Base-by-base conservation (phyloP, 78 protist species). In the Dictyostelium capitatum region DNA sequence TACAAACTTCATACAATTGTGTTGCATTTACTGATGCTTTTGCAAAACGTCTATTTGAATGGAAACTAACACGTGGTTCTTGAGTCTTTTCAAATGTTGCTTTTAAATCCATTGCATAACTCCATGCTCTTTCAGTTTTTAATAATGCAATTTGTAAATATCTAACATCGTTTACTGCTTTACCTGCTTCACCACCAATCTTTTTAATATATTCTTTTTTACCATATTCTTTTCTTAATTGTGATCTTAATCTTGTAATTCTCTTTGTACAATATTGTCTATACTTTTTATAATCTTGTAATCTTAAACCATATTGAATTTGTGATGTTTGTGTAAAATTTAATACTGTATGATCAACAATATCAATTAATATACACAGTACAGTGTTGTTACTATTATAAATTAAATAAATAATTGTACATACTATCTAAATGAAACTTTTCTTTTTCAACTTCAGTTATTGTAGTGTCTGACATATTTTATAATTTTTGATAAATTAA, bases 261-360 rank as follows among this genome's bases (percentile, higher is more conserved):
- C 83, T 85, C 19, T 65, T 62, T 50, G 79, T 62, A 17, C 82
- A 85, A 77, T 85, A 85, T n/a, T 74, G 74, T 77, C 92, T 74
- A 64, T 85, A 85, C 47, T 46, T 32, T 32, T n/a, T 54, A 48
- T 43, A 85, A 77, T 85, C 92, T 32, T 77, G 64, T 64, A 43
- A 25, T 85, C 92, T 85, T 25, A 85, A 32, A 25, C 92, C 92
- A 85, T 30, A 70, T 64, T 85, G 92, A 37, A 85, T 85, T 62
- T 85, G 92, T 64, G 92, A 85, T 85, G 92, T 77, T 85, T 85
- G 92, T 65, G 92, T 23, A 30, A 77, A 37, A 75, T 85, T 85
- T 64, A 85, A 77, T 50, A 85, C 92, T 85, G 19, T 46, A 70
- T 37, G 48, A 4, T 19, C 23, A n/a, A 28, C 14, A 20, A 30